phyloP scores from a whole-genome alignment of 2,329 filamentous ascomycete species.

The Fusarium torulosum region DNA sequence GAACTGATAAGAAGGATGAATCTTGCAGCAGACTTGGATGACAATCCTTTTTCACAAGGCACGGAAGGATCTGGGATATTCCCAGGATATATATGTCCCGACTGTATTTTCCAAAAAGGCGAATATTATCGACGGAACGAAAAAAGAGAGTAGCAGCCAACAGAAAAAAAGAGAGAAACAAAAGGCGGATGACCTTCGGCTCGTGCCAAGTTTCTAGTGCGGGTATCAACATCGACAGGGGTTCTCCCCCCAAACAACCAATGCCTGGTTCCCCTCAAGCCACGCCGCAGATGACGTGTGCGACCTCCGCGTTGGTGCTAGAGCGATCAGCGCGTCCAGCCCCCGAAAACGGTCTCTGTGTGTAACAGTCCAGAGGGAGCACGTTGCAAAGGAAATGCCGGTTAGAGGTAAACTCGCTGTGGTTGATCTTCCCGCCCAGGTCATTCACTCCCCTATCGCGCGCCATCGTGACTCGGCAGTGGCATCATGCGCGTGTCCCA shows the following conservation, averaged over 20 bases:
- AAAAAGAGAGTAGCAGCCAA: background rate
- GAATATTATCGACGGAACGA: background rate
- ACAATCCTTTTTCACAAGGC: background rate
- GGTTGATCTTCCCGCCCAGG: background rate
- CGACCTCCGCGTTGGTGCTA: constrained; percentile 4
- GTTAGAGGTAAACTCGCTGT: constrained; percentile 8
- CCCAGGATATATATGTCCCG: constrained; percentile 11
- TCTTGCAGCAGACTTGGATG: background rate
- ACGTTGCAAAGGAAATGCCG: background rate
- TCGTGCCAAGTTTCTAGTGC: constrained; percentile 23
- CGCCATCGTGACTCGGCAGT: constrained; percentile 27
- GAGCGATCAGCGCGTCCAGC: constrained; percentile 18
- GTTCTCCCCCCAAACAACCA: constrained; percentile 13
- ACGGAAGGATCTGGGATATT: background rate
- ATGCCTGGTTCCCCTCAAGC: constrained; percentile 34
- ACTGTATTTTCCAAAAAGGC: constrained; percentile 1
- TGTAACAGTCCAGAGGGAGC: background rate
- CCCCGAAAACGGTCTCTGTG: background rate
- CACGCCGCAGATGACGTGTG: constrained; percentile 35
- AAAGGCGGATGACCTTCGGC: constrained; percentile 2
- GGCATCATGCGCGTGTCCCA: background rate
- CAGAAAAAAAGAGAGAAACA: background rate
- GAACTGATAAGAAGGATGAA: background rate
- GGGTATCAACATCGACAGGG: background rate
- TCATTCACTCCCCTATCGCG: constrained; percentile 24